Base-by-base conservation (phyloP, 1,139 yeast species). In the Suhomyces bolitotheri region DNA sequence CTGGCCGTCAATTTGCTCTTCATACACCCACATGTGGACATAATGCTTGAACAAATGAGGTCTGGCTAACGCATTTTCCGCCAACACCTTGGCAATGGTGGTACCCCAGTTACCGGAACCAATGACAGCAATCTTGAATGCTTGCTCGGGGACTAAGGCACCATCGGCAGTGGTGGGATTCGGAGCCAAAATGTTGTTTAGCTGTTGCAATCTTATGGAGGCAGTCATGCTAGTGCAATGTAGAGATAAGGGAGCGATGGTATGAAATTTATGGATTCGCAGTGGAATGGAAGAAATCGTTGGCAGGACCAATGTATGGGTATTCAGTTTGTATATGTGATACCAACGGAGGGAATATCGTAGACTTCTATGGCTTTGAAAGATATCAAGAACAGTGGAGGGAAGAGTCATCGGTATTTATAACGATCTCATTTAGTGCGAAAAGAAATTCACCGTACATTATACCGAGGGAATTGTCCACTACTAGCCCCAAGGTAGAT, bases 31-130 rank as follows among this genome's bases (percentile, higher is more conserved):
- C 76, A 71, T 70, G 38, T 67, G 61, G 16, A 71, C 73, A 30
- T 61, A 50, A 37, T 53, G 65, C 31, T 54, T 52, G 49, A 71
- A 71, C 43, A 68, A 49, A 38, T 62, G 62, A 5, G 74, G 71
- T 46, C 68, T 62, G 13, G 64, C 60, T 13, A 50, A 47, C 22
- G 72, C 62, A 53, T 71, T 71, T 51, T 71, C 76, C 14, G 76
- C 73, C 16, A 69, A 41, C 27, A 71, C 62, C 46, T 71, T 71
- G 37, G 76, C 75, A 33, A 71, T 66, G 29, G 76, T 66, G 34
- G 75, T 71, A 24, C 76, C 76, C 76, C 76, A 71, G 49, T 70
- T 71, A 22, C 76, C 76, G 17, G 74, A 67, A 13, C 76, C 76
- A 41, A 71, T 60, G 16, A 71, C 68, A 37, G 71, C 64, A 27